Evolutionary conservation across 192 early-diverging fungal genomes (phyloP).

Genomic region (Gigaspora rosea): DNA sequence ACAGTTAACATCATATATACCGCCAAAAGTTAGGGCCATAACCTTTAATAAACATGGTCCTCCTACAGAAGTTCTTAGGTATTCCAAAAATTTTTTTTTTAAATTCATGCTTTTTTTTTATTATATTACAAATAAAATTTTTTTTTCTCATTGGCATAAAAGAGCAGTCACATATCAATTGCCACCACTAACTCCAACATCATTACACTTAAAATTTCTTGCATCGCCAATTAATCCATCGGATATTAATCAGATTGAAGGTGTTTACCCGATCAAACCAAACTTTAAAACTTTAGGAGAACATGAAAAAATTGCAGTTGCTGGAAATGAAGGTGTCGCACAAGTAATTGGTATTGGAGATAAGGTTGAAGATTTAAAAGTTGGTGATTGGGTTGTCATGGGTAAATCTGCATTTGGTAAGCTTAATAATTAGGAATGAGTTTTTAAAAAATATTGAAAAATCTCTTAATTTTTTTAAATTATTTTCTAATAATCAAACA

Average conservation of each 20-base stretch:
- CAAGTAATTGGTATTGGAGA: constrained; percentile 70
- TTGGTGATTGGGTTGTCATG: constrained; percentile 86
- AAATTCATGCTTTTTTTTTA: no score
- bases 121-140: not conserved
- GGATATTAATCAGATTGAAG: constrained; percentile 92
- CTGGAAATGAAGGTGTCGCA: constrained; percentile 93
- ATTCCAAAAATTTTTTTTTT: not conserved
- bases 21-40: not conserved
- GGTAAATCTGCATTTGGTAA: constrained; percentile 56
- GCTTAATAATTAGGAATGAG: not conserved
- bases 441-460: not conserved
- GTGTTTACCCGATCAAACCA: constrained; percentile 83
- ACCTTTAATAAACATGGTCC: not conserved
- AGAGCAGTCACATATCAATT: constrained; percentile 24
- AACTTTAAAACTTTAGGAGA: constrained; percentile 41
- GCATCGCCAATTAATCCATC: constrained; percentile 92
- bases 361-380: constrained; percentile 53
- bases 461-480: not conserved
- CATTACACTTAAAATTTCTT: constrained; percentile 77
- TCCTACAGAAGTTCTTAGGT: constrained; percentile 13
- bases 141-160: not conserved
- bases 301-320: constrained; percentile 57
- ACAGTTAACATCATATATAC: not conserved
- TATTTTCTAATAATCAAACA: constrained; percentile 15
- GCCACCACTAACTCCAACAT: constrained; percentile 16